Evolutionary conservation across 1,284 basidiomycete genomes (phyloP), one percentile per base, ranked within the genome.

Genomic region (Fistulinella cinereoalba): DNA sequence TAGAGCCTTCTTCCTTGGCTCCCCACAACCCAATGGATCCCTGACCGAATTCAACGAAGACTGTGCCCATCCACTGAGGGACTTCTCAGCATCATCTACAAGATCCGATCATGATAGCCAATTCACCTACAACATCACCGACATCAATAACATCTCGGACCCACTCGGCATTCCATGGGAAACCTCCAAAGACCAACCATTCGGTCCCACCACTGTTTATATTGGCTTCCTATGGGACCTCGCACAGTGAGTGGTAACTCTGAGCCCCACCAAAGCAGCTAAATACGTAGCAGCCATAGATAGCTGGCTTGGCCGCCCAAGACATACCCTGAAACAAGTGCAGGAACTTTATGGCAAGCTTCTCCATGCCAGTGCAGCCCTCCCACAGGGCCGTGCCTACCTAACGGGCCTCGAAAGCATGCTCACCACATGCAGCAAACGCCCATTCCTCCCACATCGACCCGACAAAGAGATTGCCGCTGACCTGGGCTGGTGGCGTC

Each of bases 321-420:
- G 4, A 8, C 49, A 53, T 12, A 3, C 8, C n/a, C 38, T 52
- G 0, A 18, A 46, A 13, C 32, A 53, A 3, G 18, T 53, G 4
- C 4, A 53, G n/a, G 0, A 24, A 11, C 22, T 58, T 0, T 50
- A 55, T 37, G 41, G 51, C 2, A 58, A 55, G 15, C 37, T 57
- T 0, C 23, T 54, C 0, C 46, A 43, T 28, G 21, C 49, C 1
- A 37, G 24, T 8, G 13, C 13, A 15, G 29, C 29, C 6, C 13
- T 31, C 5, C 29, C 13, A 15, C 6, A 15, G 2, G 11, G 8
- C 9, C 2, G 18, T 8, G 18, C 33, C 18, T 52, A 52, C 22
- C 32, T 47, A 0, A 51, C 48, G 1, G 8, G n/a, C 1, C 36
- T 57, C 0, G 31, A 56, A 7, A 1, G 15, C 21, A 57, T 57